Evolutionary conservation across 2,329 filamentous ascomycete species (phyloP), one percentile per base, ranked within the genome.

Genomic region (Epicoccum sorghinum): DNA sequence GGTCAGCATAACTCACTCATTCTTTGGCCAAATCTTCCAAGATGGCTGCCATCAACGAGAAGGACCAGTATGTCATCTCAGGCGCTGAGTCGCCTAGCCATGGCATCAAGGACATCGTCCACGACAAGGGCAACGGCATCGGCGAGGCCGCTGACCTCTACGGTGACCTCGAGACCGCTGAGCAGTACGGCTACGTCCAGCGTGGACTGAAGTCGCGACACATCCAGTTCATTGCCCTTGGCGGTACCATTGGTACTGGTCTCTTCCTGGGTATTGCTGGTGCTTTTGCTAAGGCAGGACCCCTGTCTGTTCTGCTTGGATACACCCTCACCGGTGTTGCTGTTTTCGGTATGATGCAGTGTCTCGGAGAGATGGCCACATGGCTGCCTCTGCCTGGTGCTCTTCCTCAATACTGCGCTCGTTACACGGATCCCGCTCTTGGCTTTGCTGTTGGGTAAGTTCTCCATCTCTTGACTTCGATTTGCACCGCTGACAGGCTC

Each of bases 191-290:
- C 33, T 82, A 83, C 62, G 80, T 83, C 38, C 65, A 75, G 60
- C 70, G 81, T 75, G 80, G 79, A 43, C 71, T 80, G 51, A 81
- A 82, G 66, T 81, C 80, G 33, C 78, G 82, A 59, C 83, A 85
- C 66, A 82, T 85, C 45, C 77, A 84, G 57, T 83, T 85, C 65
- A 86, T 87, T 63, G 83, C 83, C 12, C 76, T 86, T 12, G 82
- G 83, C 49, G 83, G 83, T 52, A 83, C 82, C 4, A 85, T 86
- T 33, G 64, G 70, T 49, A 73, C 70, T 14, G 70, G 69, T 66
- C 65, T 73, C 7, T 73, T 73, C 58, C 64, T 73, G 23, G 68
- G 69, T 67, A 72, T 72, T 39, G 69, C 67, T 12, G 62, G 27
- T 42, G 69, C 70, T 18, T 72, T 74, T 46, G 66, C 70, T 40